A percentile compares a stretch with the other conserved stretches of the same genome.
These are phyloP conservation scores for Fusarium ramigenum DNA, from an alignment of 2,329 filamentous ascomycete species.

Conservation along the genomic window DNA sequence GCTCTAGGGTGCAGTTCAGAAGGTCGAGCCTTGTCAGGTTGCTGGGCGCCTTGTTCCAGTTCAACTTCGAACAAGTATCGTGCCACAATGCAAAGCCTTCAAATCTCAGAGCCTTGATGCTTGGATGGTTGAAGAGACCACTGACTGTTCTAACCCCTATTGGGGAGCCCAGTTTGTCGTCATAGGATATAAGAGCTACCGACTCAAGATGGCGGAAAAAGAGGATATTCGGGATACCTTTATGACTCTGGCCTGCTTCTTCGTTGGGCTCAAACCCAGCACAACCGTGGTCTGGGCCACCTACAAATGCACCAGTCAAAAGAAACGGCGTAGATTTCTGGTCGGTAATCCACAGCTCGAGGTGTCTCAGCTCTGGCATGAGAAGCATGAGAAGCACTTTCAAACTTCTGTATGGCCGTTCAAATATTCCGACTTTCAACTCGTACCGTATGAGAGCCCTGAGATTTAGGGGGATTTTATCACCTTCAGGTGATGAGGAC, in stretches of 20 bases:
- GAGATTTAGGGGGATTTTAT: background rate
- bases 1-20: background rate
- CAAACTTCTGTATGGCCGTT: background rate
- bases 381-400: background rate
- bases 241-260: too few species aligned
- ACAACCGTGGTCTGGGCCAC: background rate
- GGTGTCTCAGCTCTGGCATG: background rate
- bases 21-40: background rate
- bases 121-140: background rate
- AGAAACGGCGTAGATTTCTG: background rate
- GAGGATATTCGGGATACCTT: background rate
- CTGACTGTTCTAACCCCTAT: background rate
- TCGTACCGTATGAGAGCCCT: background rate
- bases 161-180: too few species aligned
- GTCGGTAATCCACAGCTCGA: background rate
- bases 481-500: background rate
- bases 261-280: background rate
- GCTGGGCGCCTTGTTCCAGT: background rate
- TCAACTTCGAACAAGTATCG: background rate
- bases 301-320: background rate
- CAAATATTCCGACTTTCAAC: background rate
- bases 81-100: background rate
- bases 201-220: background rate
- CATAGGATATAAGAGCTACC: background rate
- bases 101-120: background rate